These are phyloP conservation scores for Golubevia pallescens DNA, from an alignment of 1,284 basidiomycete species.

Conservation along the genomic window DNA sequence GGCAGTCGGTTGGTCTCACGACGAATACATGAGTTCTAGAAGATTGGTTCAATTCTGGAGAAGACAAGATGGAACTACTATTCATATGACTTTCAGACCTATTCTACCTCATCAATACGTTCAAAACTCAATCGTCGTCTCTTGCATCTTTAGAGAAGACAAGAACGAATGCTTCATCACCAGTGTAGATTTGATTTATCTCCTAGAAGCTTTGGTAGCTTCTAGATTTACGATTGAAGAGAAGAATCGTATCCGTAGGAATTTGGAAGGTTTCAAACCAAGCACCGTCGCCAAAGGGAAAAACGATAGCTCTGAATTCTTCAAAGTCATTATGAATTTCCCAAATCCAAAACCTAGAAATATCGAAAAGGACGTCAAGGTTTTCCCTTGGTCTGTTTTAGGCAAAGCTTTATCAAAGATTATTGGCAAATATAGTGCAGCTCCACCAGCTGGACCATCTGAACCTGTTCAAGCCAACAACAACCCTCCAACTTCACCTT, in stretches of 20 bases:
- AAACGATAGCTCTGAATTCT: slow-evolving; percentile 70
- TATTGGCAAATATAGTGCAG: slow-evolving; percentile 93
- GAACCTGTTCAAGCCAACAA: too few relatives aligned
- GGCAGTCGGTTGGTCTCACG: slow-evolving; percentile 69
- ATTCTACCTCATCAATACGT: slow-evolving; percentile 65
- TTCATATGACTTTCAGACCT: slow-evolving; percentile 67
- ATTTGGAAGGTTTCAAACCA: slow-evolving; percentile 88
- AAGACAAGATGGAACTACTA: slow-evolving; percentile 67
- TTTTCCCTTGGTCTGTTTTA: slow-evolving; percentile 88
- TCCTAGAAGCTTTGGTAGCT: slow-evolving; percentile 85
- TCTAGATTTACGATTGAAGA: slow-evolving; percentile 88
- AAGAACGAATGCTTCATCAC: slow-evolving; percentile 81
- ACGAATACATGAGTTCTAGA: slow-evolving; percentile 67
- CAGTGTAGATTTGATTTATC: slow-evolving; percentile 91
- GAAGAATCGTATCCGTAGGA: slow-evolving; percentile 92
- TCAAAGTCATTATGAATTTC: slow-evolving; percentile 93
- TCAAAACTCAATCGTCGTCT: slow-evolving; percentile 69
- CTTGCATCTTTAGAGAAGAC: slow-evolving; percentile 86
- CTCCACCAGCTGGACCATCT: too few relatives aligned
- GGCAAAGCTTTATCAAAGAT: slow-evolving; percentile 86
- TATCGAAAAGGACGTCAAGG: slow-evolving; percentile 97
- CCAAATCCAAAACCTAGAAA: slow-evolving; percentile 90
- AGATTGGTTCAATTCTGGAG: slow-evolving; percentile 69
- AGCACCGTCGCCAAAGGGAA: slow-evolving; percentile 78
- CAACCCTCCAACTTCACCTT: too few relatives aligned